Evolutionary conservation across 140 eudicot genomes (phyloP).

Genomic region (Stevia rebaudiana): DNA sequence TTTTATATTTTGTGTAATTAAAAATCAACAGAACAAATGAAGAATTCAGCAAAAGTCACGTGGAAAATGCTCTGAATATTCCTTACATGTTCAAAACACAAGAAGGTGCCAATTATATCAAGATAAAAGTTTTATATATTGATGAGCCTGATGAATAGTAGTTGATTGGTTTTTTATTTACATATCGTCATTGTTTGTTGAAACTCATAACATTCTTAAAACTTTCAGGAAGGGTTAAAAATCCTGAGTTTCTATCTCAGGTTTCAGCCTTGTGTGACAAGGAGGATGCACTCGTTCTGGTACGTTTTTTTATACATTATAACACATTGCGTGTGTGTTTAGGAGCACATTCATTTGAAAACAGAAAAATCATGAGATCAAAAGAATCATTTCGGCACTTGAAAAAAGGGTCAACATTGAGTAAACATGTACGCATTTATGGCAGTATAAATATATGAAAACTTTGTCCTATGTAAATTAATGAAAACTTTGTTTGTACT

Average conservation of each 20-base stretch:
- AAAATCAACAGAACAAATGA: slow-evolving; percentile 33
- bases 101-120: slow-evolving; percentile 28
- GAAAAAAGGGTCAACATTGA: too few species aligned
- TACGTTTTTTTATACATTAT: slow-evolving; percentile 4
- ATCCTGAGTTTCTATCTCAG: slow-evolving; percentile 41
- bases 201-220: not conserved
- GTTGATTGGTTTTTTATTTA: not conserved
- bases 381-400: too few species aligned
- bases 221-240: slow-evolving; percentile 35
- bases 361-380: not conserved
- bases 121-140: not conserved
- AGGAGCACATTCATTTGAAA: not conserved
- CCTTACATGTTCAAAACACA: slow-evolving; percentile 51
- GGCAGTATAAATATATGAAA: too few species aligned
- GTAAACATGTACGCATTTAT: not conserved
- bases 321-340: not conserved
- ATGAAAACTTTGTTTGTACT: too few species aligned
- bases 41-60: slow-evolving; percentile 46
- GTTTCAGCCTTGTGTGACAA: slow-evolving; percentile 29
- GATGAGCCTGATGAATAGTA: not conserved
- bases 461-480: too few species aligned
- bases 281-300: slow-evolving; percentile 40
- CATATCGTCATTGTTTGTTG: not conserved
- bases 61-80: slow-evolving; percentile 36
- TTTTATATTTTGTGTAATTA: not conserved